phyloP scores from a whole-genome alignment of 2,329 filamentous ascomycete genomes.

The Verticillium isaacii region DNA sequence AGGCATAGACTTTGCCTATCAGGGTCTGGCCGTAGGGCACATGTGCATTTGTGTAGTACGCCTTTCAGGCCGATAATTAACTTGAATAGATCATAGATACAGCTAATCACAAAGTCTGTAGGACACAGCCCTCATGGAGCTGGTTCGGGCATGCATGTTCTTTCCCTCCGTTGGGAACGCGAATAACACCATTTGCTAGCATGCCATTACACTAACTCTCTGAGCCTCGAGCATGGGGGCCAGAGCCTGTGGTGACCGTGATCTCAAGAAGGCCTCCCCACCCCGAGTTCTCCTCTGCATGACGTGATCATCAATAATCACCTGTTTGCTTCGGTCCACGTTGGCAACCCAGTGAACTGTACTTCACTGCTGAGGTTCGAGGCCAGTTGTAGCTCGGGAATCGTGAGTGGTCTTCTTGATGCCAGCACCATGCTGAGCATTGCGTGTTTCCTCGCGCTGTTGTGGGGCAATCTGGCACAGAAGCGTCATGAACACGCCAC shows the following conservation, averaged over 20 bases:
- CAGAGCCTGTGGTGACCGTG: neutral
- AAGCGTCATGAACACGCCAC: neutral
- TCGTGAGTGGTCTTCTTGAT: neutral
- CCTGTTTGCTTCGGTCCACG: neutral
- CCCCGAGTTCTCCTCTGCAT: constrained; percentile 3
- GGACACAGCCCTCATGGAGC: too few relatives aligned
- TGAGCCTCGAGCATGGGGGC: too few relatives aligned
- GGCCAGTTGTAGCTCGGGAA: neutral
- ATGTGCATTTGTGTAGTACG: too few relatives aligned
- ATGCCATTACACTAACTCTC: too few relatives aligned
- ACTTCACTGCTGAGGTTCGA: neutral
- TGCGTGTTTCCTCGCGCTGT: neutral
- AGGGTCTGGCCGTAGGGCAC: too few relatives aligned
- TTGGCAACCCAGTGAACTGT: neutral
- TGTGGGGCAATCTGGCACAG: neutral
- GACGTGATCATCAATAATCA: neutral
- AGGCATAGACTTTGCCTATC: too few relatives aligned
- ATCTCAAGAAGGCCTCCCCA: constrained; percentile 5
- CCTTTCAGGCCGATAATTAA: too few relatives aligned
- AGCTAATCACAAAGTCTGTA: too few relatives aligned
- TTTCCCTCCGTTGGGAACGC: too few relatives aligned
- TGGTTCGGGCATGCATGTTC: too few relatives aligned
- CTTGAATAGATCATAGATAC: too few relatives aligned
- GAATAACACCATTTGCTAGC: too few relatives aligned
- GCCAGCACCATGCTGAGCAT: neutral